A percentile compares a stretch with the other conserved stretches of the same genome.
Evolutionary conservation across 2,329 filamentous ascomycete genomes (phyloP).

Genomic region (Chalaropsis ovoidea): DNA sequence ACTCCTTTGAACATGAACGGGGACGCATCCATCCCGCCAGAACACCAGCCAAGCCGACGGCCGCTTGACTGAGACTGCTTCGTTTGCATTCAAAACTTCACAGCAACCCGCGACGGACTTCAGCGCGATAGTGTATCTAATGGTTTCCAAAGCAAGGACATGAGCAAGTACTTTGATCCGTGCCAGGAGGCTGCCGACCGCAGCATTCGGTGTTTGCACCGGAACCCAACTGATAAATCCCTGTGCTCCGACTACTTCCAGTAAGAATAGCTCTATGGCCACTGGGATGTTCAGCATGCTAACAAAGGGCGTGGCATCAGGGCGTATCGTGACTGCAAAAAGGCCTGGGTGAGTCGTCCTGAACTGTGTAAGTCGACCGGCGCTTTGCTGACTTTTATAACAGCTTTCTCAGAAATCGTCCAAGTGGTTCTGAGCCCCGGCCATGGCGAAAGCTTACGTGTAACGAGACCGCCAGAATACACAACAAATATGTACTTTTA

Average conservation of each 20-base stretch:
- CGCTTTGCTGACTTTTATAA: background rate
- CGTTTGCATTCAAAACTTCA: background rate
- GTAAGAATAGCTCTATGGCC: slow-evolving; percentile 44
- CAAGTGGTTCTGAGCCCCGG: slow-evolving; percentile 16
- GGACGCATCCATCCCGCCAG: too few species aligned
- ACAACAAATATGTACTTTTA: background rate
- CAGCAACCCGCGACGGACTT: background rate
- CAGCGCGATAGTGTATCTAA: background rate
- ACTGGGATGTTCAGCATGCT: background rate
- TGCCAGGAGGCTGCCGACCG: slow-evolving; percentile 83
- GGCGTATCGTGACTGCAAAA: slow-evolving; percentile 90
- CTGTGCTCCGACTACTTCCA: slow-evolving; percentile 96
- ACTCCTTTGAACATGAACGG: background rate
- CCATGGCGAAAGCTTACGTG: too few species aligned
- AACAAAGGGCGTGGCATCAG: slow-evolving; percentile 37
- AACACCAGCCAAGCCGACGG: background rate
- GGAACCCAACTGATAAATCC: slow-evolving; percentile 76
- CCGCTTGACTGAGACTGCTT: background rate
- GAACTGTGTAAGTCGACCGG: background rate
- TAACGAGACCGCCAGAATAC: background rate
- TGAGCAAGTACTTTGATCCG: slow-evolving; percentile 87
- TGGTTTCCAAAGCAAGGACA: slow-evolving; percentile 56
- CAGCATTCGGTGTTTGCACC: slow-evolving; percentile 78
- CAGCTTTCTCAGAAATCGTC: slow-evolving; percentile 22
- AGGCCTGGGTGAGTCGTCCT: slow-evolving; percentile 62